Evolutionary conservation across 176 grass and related monocot genomes (phyloP).

Genomic region (Zea luxurians): DNA sequence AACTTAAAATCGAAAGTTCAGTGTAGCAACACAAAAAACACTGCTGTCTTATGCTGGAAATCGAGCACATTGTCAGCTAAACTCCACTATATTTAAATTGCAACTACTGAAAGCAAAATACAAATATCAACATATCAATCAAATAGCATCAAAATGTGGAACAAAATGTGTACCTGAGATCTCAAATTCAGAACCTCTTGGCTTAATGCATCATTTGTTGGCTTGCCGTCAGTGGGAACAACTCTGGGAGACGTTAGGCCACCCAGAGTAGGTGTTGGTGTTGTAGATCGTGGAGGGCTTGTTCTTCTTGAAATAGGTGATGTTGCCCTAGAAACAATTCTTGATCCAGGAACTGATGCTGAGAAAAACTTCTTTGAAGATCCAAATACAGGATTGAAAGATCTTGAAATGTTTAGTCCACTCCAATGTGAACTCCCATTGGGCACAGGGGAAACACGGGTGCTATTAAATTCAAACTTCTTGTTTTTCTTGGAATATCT

Average conservation of each 20-base stretch:
- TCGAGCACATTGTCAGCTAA: neutral
- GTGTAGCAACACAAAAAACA: neutral
- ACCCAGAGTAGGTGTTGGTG: conserved; percentile 81
- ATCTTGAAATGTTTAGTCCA: conserved; percentile 86
- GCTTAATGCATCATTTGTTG: conserved; percentile 53
- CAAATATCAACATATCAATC: neutral
- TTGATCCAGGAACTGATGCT: conserved; percentile 94
- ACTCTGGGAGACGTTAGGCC: conserved; percentile 76
- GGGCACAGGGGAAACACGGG: conserved; percentile 83
- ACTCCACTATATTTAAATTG: neutral
- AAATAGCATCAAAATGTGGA: neutral
- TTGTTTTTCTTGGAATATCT: conserved; percentile 88
- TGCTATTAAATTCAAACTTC: conserved; percentile 93
- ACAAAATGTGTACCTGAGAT: conserved; percentile 64
- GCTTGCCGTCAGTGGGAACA: conserved; percentile 44
- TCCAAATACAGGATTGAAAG: conserved; percentile 95
- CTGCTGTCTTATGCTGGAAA: neutral
- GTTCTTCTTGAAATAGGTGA: conserved; percentile 81
- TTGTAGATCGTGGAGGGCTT: conserved; percentile 87
- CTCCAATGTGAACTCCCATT: conserved; percentile 82
- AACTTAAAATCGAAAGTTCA: neutral
- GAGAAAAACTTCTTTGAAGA: conserved; percentile 98
- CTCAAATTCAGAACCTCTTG: conserved; percentile 78
- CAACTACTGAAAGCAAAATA: conserved; percentile 8
- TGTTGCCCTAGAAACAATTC: conserved; percentile 90